These are phyloP conservation scores for Xylaria curta DNA, from an alignment of 495 filamentous ascomycete species.

Conservation along the genomic window DNA sequence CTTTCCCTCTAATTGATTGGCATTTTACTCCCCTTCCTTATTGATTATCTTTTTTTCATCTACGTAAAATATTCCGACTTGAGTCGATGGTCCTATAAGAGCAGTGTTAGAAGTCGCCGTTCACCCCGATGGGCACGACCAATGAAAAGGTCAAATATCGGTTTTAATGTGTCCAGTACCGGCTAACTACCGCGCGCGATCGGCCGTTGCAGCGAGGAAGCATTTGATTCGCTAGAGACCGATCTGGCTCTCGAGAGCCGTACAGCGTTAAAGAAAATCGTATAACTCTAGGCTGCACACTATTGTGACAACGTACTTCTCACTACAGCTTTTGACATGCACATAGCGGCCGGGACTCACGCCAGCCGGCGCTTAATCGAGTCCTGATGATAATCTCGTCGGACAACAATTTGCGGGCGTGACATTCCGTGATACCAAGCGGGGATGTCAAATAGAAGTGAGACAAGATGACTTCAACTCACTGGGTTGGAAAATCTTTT, in stretches of 20 bases:
- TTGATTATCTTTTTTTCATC: background rate
- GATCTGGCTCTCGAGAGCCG: background rate
- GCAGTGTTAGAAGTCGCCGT: background rate
- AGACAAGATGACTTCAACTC: slow-evolving; percentile 6
- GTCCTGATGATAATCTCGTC: background rate
- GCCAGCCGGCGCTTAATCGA: slow-evolving; percentile 1
- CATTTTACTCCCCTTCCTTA: background rate
- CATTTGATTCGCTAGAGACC: slow-evolving; percentile 5
- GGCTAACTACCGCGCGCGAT: slow-evolving; percentile 17
- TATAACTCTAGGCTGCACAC: background rate
- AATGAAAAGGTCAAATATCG: background rate
- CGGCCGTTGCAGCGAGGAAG: background rate
- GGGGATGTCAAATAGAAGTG: background rate
- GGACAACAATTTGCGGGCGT: background rate
- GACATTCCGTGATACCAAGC: background rate
- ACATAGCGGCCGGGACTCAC: background rate
- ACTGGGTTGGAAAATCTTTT: background rate
- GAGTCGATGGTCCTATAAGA: no score
- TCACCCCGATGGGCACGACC: background rate
- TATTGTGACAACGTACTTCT: background rate
- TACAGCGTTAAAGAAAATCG: background rate
- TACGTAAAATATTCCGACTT: background rate
- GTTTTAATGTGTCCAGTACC: slow-evolving; percentile 1
- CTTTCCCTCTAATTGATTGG: background rate
- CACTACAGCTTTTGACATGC: background rate